Percentiles rank a stretch among this genome's conserved stretches.
phyloP scores from a whole-genome alignment of 345 rosid species.

The Eucalyptus sp. region DNA sequence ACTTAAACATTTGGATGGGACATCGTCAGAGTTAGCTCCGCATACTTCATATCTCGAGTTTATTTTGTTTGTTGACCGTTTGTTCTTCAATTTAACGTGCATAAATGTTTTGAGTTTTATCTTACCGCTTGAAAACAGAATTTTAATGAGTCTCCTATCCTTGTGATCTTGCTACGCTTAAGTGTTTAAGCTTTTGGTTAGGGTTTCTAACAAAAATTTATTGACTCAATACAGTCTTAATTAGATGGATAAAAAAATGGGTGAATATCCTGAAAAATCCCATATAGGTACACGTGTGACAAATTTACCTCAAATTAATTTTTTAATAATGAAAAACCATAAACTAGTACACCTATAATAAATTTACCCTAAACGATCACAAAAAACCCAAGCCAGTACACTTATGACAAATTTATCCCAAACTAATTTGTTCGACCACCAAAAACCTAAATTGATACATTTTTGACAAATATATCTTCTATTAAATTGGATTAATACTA shows the following conservation, averaged over 20 bases:
- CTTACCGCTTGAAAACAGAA: neutral
- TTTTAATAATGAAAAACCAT: fast-evolving
- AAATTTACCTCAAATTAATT: no score
- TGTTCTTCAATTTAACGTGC: neutral
- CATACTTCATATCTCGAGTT: neutral
- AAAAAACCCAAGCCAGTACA: no score
- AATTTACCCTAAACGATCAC: fast-evolving
- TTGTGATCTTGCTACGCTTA: neutral
- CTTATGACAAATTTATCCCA: fast-evolving
- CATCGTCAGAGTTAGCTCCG: neutral
- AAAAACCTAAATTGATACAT: no score
- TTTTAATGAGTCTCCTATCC: neutral
- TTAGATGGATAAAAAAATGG: neutral
- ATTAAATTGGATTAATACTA: no score
- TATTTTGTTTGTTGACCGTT: neutral
- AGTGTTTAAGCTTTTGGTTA: neutral
- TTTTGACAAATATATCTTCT: fast-evolving
- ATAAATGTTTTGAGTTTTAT: neutral
- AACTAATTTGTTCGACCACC: no score
- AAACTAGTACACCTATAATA: fast-evolving
- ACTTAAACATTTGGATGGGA: neutral
- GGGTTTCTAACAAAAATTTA: no score
- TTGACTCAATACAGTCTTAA: neutral
- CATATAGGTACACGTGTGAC: fast-evolving
- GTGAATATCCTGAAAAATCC: no score